Conservation (phyloP, 169 alveolate genomes). For the Plasmodium fragile region DNA sequence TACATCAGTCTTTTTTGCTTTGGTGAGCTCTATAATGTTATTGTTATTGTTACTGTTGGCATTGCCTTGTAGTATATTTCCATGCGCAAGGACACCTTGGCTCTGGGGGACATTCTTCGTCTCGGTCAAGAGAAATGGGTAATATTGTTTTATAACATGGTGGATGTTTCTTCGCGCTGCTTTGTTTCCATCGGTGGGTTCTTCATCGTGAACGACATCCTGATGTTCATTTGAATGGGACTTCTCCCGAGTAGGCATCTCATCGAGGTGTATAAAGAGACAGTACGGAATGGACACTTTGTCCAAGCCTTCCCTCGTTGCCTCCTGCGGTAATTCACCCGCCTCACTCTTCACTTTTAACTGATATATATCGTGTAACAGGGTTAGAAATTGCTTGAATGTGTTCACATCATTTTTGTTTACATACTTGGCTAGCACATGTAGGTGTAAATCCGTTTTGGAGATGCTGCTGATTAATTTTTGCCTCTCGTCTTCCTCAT, state of each 20-base stretch:
- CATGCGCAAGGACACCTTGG: slow-evolving; percentile 43
- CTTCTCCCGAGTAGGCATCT: not conserved
- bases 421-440: slow-evolving; percentile 22
- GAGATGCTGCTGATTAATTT: slow-evolving; percentile 21
- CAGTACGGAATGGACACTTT: slow-evolving; percentile 38
- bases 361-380: slow-evolving; percentile 32
- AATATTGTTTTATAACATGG: slow-evolving; percentile 27
- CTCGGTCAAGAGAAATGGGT: slow-evolving; percentile 63
- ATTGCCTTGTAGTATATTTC: slow-evolving; percentile 39
- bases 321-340: not conserved
- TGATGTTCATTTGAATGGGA: not conserved
- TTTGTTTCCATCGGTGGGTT: not conserved
- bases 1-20: not conserved
- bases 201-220: not conserved
- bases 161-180: slow-evolving; percentile 40
- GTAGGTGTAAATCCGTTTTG: slow-evolving; percentile 6
- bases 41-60: not conserved
- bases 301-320: not conserved
- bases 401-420: not conserved
- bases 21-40: not conserved
- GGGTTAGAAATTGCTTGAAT: slow-evolving; percentile 21
- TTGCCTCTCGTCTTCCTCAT: slow-evolving; percentile 32
- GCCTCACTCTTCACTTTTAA: not conserved
- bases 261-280: slow-evolving; percentile 7
- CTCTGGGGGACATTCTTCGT: slow-evolving; percentile 21